Percentiles rank a stretch among this genome's conserved stretches.
phyloP scores from a whole-genome alignment of 768 basidiomycete species.

The Mycena indigotica region DNA sequence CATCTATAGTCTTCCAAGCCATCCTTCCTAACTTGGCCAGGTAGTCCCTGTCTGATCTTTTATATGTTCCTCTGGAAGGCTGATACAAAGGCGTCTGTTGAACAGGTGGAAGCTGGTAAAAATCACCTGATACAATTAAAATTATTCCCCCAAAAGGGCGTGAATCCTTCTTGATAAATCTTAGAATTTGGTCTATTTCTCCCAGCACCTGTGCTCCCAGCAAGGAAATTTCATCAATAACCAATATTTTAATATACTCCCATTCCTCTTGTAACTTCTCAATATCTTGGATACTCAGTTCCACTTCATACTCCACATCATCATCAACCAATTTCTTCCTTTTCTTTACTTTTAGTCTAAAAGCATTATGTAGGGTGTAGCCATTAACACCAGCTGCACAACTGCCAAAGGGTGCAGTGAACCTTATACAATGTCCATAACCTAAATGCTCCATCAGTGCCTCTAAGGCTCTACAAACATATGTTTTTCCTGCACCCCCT shows the following conservation, averaged over 20 bases:
- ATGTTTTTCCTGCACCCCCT: constrained; percentile 37
- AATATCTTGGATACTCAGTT: neutral
- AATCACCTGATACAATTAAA: constrained; percentile 37
- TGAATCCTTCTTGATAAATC: constrained; percentile 26
- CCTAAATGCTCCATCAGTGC: constrained; percentile 25
- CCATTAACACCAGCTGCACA: neutral
- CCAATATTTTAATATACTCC: constrained; percentile 26
- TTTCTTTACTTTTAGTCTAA: neutral
- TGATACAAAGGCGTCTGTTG: constrained; percentile 32
- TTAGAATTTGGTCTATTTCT: constrained; percentile 31
- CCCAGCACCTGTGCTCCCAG: constrained; percentile 25
- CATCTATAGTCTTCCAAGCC: neutral
- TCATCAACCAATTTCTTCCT: neutral
- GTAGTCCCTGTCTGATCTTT: neutral
- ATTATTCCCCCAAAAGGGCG: constrained; percentile 33
- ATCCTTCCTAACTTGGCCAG: neutral
- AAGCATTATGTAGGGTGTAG: neutral
- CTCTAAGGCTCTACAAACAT: constrained; percentile 30
- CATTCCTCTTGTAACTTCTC: constrained; percentile 22
- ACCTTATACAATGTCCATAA: constrained; percentile 12
- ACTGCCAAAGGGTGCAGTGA: neutral
- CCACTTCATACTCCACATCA: neutral
- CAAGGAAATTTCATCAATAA: constrained; percentile 36
- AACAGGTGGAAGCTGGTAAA: constrained; percentile 36
- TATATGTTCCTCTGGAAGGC: too few relatives aligned